Evolutionary conservation across 2,329 filamentous ascomycete species (phyloP), one percentile per base, ranked within the genome.

Genomic region (Microascus cirrosus): DNA sequence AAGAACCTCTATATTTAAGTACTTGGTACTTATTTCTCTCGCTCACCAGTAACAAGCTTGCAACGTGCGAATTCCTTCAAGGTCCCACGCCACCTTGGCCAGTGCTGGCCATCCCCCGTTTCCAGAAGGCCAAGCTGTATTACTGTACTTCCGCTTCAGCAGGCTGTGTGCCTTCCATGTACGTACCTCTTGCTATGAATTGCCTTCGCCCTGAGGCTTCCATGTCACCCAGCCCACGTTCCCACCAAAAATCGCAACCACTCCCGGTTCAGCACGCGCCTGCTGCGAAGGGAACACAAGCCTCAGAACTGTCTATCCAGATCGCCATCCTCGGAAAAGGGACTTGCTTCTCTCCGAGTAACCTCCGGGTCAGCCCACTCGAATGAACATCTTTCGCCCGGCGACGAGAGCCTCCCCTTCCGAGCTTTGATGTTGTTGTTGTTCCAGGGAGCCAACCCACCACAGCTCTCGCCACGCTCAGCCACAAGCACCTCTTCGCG

Each of bases 391-490:
- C 20, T 50, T 24, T 18, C n/a, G n/a, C 39, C n/a, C 6, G 39
- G 15, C 39, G n/a, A n/a, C 18, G 6, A 45, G 45, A 50, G 45
- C 22, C 20, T 50, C 45, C 45, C 2, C 20, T 5, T 20, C 22
- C 45, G 45, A 50, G 45, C 18, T 50, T 22, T 50, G 45, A 50
- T 50, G 20, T 22, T 24, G 45, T 24, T 24, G 45, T 24, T 50
- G 6, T 20, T 5, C 13, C n/a, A 20, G 45, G 20, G 24, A 50
- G 11, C 45, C 22, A 50, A 20, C n/a, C 45, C 20, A 11, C 45
- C 45, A 36, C 20, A 73, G 70, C 71, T 74, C 69, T 74, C 71
- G 71, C 71, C 71, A 74, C 71, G 70, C 65, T 71, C 57, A 60
- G 59, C 61, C 60, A 60, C 54, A 59, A 48, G 24, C 13, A 24